Percentiles rank a stretch among this genome's conserved stretches.
Evolutionary conservation across 331 rosid genomes (phyloP).

Genomic region (Prunus yedoensis): DNA sequence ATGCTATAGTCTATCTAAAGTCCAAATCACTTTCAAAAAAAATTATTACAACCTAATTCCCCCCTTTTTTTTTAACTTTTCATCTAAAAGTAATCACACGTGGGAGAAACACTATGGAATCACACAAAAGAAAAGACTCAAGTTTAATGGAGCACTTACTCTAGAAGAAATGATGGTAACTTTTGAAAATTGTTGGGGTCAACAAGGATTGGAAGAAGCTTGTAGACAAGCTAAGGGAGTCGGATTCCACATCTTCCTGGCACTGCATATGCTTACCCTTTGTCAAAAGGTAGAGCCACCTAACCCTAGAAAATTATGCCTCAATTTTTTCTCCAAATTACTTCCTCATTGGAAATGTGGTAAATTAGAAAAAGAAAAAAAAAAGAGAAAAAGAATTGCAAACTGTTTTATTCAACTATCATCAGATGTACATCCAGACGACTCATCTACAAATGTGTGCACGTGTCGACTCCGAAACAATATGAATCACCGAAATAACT

Average conservation of each 20-base stretch:
- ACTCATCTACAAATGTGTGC: slow-evolving; percentile 54
- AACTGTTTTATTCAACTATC: slow-evolving; percentile 58
- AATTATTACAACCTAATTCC: not conserved
- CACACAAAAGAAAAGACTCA: not conserved
- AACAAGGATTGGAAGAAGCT: not conserved
- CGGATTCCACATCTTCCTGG: not conserved
- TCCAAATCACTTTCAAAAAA: too few relatives aligned
- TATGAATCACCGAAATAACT: slow-evolving; percentile 43
- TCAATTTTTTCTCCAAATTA: not conserved
- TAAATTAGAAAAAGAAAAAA: slow-evolving; percentile 16
- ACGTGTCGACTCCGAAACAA: slow-evolving; percentile 43
- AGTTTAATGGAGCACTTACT: slow-evolving; percentile 9
- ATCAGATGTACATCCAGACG: slow-evolving; percentile 57
- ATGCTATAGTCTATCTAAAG: too few relatives aligned
- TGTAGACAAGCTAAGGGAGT: not conserved
- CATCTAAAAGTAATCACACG: not conserved
- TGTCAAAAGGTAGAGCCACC: slow-evolving; percentile 8
- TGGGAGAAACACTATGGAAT: slow-evolving; percentile 2
- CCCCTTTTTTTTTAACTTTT: not conserved
- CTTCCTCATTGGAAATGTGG: not conserved
- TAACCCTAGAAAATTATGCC: not conserved
- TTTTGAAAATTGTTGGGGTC: not conserved
- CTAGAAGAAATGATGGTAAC: slow-evolving; percentile 5
- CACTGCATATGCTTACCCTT: not conserved
- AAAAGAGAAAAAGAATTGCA: slow-evolving; percentile 43